Evolutionary conservation across 768 basidiomycete species (phyloP), one percentile per base, ranked within the genome.

Genomic region (Hydnum rufescens): DNA sequence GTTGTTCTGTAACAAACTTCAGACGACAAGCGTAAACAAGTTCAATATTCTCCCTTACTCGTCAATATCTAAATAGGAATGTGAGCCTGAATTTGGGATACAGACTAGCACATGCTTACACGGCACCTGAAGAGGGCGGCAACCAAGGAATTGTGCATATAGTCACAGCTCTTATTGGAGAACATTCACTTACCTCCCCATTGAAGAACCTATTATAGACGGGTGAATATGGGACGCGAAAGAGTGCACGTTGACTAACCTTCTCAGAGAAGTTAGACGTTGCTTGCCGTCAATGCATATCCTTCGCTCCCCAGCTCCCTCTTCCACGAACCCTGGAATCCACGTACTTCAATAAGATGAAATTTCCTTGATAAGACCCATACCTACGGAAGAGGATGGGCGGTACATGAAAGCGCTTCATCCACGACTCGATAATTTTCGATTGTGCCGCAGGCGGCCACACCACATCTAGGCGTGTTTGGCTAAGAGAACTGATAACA

Each of bases 371-470:
- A 5, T 29, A 4, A 42, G 16, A n/a, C 3, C 36, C 1, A 4
- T 4, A 54, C 70, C 4, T 53, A 80, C 80, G 70, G 56, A 88
- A 86, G 5, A 88, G 78, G 23, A 88, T 70, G 0, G 84, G 80
- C 0, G 85, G 85, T 5, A 88, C 73, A 52, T 78, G 77, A 59
- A 73, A 80, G 58, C 53, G 28, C 23, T 56, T 52, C 3, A 82
- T 74, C 6, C 86, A 70, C 0, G 80, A 82, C 61, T 87, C 85
- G 39, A 88, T 76, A 26, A 88, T 69, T 0, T 75, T 74, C 22
- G 78, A 73, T 62, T 85, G 82, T 63, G 86, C 85, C 2, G 68
- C 58, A 55, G 82, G 79, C 0, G 80, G 70, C 85, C 84, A 88
- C 1, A 88, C 85, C 34, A 87, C 75, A 46, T 78, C 79, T 47